A percentile compares a stretch with the other conserved stretches of the same genome.
Conservation (phyloP, 345 rosid genomes). For the Lenwebbia sp. region DNA sequence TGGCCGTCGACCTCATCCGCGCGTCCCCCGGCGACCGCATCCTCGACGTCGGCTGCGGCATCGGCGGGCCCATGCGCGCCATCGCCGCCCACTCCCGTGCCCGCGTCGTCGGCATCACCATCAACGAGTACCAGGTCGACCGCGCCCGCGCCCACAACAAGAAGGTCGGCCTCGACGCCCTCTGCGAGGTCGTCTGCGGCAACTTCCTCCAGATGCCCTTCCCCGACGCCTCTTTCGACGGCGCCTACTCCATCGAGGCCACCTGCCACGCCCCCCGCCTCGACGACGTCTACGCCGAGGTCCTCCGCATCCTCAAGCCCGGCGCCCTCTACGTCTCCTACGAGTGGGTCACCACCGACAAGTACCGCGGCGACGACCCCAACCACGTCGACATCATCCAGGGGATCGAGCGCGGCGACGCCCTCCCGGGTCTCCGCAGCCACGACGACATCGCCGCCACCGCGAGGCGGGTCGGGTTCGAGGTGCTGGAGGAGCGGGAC, state of each 20-base stretch:
- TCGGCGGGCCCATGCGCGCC: slow-evolving; percentile 99
- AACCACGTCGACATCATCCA: slow-evolving; percentile 73
- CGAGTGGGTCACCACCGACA: slow-evolving; percentile 93
- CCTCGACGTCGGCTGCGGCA: slow-evolving; percentile 93
- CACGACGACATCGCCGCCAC: slow-evolving; percentile 45
- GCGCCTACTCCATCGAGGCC: slow-evolving; percentile 95
- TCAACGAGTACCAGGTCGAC: slow-evolving; percentile 88
- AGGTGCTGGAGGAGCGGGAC: slow-evolving; percentile 75
- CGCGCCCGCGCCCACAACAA: slow-evolving; percentile 83
- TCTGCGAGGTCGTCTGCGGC: slow-evolving; percentile 80
- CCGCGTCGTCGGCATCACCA: slow-evolving; percentile 79
- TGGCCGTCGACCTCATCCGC: slow-evolving; percentile 71
- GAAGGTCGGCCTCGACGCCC: slow-evolving; percentile 70
- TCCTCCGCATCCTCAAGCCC: slow-evolving; percentile 72
- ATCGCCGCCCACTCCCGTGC: slow-evolving; percentile 88
- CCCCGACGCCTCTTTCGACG: slow-evolving; percentile 65
- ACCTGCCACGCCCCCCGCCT: slow-evolving; percentile 97
- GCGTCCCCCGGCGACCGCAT: slow-evolving; percentile 46
- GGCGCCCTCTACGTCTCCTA: slow-evolving; percentile 71
- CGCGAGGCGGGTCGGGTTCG: slow-evolving; percentile 72
- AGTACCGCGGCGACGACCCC: slow-evolving; percentile 25
- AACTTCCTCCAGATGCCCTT: slow-evolving; percentile 96
- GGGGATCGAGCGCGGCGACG: slow-evolving; percentile 89
- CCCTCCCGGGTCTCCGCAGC: slow-evolving; percentile 74
- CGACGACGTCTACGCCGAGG: slow-evolving; percentile 78